Percentiles rank a stretch among this genome's conserved stretches.
Conservation (phyloP, 2,329 filamentous ascomycete species). For the Neofusicoccum cordaticola region DNA sequence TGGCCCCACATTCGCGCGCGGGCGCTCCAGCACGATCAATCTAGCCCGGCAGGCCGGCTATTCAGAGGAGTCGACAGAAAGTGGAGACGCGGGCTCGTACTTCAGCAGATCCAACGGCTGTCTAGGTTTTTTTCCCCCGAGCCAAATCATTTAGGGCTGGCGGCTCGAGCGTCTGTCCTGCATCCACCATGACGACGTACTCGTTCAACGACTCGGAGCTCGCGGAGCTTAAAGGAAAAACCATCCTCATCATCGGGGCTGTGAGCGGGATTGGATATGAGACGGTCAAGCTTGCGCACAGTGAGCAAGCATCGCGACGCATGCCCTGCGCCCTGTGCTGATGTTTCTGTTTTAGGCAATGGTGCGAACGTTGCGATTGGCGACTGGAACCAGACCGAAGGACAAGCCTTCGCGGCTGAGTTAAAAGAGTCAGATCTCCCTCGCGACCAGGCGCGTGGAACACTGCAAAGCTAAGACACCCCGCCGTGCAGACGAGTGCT, state of each 20-base stretch:
- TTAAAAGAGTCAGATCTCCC: neutral
- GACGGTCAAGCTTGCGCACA: conserved; percentile 23
- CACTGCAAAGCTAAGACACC: neutral
- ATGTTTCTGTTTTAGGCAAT: conserved; percentile 17
- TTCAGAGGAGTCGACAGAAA: too few species aligned
- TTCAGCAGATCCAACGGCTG: too few species aligned
- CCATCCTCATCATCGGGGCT: conserved; percentile 25
- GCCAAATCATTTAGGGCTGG: too few species aligned
- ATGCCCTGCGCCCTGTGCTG: too few species aligned
- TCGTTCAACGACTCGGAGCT: neutral
- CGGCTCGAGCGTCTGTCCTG: too few species aligned
- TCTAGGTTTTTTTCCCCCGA: too few species aligned
- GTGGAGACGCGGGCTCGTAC: too few species aligned
- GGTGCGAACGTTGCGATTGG: conserved; percentile 25
- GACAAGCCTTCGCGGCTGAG: conserved; percentile 18
- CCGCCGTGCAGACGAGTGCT: neutral
- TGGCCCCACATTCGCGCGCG: neutral
- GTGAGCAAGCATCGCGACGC: conserved; percentile 8
- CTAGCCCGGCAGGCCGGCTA: too few species aligned
- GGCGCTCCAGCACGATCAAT: neutral
- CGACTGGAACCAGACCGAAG: conserved; percentile 21
- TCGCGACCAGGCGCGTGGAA: too few species aligned
- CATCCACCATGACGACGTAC: neutral
- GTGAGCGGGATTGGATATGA: conserved; percentile 24
- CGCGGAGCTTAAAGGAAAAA: conserved; percentile 19